Evolutionary conservation across 768 basidiomycete genomes (phyloP).

Genomic region (Suillus cothurnatus): DNA sequence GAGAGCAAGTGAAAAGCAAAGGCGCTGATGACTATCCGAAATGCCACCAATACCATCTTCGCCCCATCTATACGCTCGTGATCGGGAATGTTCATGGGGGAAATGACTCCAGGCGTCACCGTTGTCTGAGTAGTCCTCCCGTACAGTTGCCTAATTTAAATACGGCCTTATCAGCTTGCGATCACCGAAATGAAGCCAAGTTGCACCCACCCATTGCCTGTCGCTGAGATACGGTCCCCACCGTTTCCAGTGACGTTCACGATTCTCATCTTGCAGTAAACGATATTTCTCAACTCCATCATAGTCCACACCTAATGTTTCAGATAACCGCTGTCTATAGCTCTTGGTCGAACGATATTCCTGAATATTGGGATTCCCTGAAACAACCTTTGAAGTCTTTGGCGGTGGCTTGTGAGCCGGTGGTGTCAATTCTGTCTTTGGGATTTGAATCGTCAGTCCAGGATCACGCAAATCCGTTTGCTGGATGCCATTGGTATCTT

Average conservation of each 20-base stretch:
- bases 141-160: conserved; percentile 80
- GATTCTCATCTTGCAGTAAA: conserved; percentile 78
- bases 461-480: conserved; percentile 28
- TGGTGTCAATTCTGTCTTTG: conserved; percentile 46
- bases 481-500: conserved; percentile 22
- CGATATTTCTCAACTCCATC: conserved; percentile 82
- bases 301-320: conserved; percentile 69
- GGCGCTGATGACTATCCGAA: conserved; percentile 93
- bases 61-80: conserved; percentile 97
- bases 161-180: background rate
- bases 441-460: conserved; percentile 71
- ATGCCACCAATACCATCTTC: conserved; percentile 98
- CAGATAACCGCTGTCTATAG: conserved; percentile 68
- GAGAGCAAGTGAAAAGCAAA: conserved; percentile 87
- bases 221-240: conserved; percentile 99
- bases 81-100: conserved; percentile 90
- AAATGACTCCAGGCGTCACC: conserved; percentile 97
- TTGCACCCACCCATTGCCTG: conserved; percentile 85
- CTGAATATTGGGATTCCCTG: conserved; percentile 19
- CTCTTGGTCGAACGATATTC: conserved; percentile 24
- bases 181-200: background rate
- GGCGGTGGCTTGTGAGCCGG: conserved; percentile 39
- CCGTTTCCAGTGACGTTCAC: conserved; percentile 92
- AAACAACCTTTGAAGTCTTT: conserved; percentile 44
- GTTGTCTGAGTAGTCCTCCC: conserved; percentile 96